These are phyloP conservation scores for Drechmeria coniospora DNA, from an alignment of 2,329 filamentous ascomycete species.

Conservation along the genomic window DNA sequence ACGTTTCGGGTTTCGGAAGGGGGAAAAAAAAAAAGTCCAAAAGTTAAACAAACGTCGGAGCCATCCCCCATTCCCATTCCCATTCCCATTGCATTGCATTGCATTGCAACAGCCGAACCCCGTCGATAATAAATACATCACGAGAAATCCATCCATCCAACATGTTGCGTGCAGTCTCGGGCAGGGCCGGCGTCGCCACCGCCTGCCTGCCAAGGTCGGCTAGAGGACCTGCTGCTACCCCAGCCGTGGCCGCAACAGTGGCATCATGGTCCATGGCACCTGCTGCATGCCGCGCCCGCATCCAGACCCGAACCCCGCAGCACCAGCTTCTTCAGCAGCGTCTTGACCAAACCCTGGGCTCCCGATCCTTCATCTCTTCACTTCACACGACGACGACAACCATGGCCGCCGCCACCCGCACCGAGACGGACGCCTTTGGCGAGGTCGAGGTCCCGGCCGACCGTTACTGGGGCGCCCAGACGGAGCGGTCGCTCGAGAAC, in stretches of 20 bases:
- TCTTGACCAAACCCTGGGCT: neutral
- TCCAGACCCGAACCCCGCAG: slow-evolving; percentile 1
- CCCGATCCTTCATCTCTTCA: neutral
- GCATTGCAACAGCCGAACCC: no score
- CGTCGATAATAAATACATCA: no score
- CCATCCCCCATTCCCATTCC: no score
- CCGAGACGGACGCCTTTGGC: slow-evolving; percentile 45
- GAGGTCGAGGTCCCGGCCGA: neutral
- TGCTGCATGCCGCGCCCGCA: slow-evolving; percentile 1
- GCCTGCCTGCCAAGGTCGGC: slow-evolving; percentile 1
- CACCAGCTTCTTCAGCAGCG: neutral
- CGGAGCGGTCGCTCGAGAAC: slow-evolving; percentile 60
- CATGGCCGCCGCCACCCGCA: slow-evolving; percentile 43
- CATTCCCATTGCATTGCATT: no score
- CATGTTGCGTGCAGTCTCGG: slow-evolving; percentile 1
- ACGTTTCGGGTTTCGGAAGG: no score
- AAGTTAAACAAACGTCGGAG: no score
- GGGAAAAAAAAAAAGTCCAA: no score
- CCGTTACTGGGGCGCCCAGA: slow-evolving; percentile 24
- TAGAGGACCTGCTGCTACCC: neutral
- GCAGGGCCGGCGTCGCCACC: neutral
- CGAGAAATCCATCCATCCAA: neutral
- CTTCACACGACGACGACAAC: slow-evolving; percentile 7
- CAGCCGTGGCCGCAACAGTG: neutral
- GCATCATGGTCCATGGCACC: neutral